A percentile compares a stretch with the other conserved stretches of the same genome.
phyloP scores from a whole-genome alignment of 2,329 filamentous ascomycete genomes.

The Pseudogymnoascus sp. region DNA sequence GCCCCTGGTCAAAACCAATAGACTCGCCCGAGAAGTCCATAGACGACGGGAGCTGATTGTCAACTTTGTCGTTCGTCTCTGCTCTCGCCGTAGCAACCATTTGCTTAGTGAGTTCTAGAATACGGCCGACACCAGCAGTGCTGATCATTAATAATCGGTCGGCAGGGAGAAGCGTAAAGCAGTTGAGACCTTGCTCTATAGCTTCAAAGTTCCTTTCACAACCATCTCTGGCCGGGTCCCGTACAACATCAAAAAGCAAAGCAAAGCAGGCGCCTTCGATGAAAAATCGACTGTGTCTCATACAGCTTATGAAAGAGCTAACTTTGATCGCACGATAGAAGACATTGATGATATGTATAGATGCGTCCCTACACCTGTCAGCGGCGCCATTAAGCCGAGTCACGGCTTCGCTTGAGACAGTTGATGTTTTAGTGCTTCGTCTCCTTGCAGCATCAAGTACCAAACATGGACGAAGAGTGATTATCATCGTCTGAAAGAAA shows the following conservation, averaged over 20 bases:
- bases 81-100: neutral
- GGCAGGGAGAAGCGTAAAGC: conserved; percentile 5
- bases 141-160: conserved; percentile 10
- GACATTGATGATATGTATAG: conserved; percentile 7
- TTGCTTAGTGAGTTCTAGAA: conserved; percentile 4
- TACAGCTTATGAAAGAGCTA: neutral
- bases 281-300: conserved; percentile 12
- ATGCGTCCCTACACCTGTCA: neutral
- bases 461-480: conserved; percentile 10
- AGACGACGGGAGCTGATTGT: neutral
- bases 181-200: conserved; percentile 4
- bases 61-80: neutral
- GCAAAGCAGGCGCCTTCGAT: conserved; percentile 12
- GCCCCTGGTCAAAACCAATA: neutral
- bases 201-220: conserved; percentile 9
- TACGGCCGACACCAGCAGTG: conserved; percentile 3
- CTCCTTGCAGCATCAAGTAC: conserved; percentile 6
- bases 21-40: neutral
- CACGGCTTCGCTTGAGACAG: neutral
- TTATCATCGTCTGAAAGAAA: conserved; percentile 12
- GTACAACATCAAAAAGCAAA: conserved; percentile 10
- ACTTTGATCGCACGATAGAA: neutral
- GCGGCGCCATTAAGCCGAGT: conserved; percentile 1
- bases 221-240: neutral
- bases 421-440: neutral